These are phyloP conservation scores for Cytospora schulzeri DNA, from an alignment of 2,329 filamentous ascomycete genomes.

Conservation along the genomic window DNA sequence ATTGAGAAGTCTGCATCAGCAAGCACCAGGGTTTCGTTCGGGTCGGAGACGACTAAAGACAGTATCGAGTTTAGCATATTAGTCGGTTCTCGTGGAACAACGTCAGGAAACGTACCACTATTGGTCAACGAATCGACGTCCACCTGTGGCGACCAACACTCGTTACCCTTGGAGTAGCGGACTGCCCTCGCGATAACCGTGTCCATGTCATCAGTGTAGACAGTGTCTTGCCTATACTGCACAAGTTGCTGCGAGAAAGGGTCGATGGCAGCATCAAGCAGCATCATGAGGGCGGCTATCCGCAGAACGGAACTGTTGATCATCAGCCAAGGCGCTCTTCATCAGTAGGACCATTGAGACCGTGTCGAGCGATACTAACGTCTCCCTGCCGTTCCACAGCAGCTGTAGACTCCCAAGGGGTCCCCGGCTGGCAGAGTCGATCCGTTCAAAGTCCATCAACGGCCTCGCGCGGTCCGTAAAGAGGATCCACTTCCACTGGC, in stretches of 20 bases:
- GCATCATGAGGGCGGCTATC: slow-evolving; percentile 2
- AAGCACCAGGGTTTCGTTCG: no score
- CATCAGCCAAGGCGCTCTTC: not conserved
- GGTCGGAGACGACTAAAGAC: no score
- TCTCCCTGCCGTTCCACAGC: slow-evolving; percentile 1
- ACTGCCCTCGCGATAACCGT: not conserved
- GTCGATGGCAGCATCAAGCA: slow-evolving; percentile 15
- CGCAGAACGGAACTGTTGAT: slow-evolving; percentile 5
- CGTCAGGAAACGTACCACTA: not conserved
- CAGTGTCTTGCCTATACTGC: slow-evolving; percentile 7
- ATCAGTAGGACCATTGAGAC: not conserved
- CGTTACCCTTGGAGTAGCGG: slow-evolving; percentile 9
- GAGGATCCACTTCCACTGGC: slow-evolving; percentile 23
- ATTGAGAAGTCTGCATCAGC: slow-evolving; percentile 16
- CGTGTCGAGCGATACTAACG: not conserved
- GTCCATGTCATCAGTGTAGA: not conserved
- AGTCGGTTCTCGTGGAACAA: not conserved
- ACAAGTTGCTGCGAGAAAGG: slow-evolving; percentile 21
- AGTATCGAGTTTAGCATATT: not conserved
- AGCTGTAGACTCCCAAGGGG: slow-evolving; percentile 13
- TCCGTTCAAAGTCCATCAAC: slow-evolving; percentile 19
- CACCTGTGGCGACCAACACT: not conserved
- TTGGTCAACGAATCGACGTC: not conserved
- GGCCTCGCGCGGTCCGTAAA: not conserved
- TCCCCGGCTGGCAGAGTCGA: slow-evolving; percentile 19